These are phyloP conservation scores for Populus ilicifolia DNA, from an alignment of 345 rosid genomes.

Conservation along the genomic window DNA sequence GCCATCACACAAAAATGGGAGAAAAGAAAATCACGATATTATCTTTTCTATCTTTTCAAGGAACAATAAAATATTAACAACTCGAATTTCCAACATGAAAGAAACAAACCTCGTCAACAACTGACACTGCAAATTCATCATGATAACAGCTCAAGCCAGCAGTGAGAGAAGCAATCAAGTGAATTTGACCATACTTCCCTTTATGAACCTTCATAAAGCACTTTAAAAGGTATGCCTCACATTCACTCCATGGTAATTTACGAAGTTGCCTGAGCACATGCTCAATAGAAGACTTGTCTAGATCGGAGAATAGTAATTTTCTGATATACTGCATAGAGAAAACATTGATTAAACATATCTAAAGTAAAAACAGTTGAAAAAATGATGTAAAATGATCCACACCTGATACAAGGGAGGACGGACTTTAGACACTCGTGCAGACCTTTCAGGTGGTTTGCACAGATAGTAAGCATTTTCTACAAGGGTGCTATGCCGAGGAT, in stretches of 20 bases:
- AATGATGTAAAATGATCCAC: constrained; percentile 1
- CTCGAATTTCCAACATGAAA: constrained; percentile 2
- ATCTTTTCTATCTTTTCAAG: neutral
- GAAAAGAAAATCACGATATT: neutral
- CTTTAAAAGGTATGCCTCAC: constrained; percentile 84
- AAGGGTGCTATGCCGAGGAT: constrained; percentile 94
- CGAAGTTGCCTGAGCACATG: constrained; percentile 96
- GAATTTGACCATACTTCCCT: constrained; percentile 97
- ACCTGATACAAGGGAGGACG: constrained; percentile 96
- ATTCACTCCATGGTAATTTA: constrained; percentile 92
- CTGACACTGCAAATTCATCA: constrained; percentile 95
- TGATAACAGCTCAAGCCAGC: constrained; percentile 97
- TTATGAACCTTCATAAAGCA: constrained; percentile 97
- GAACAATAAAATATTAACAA: neutral
- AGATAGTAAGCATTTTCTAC: constrained; percentile 99
- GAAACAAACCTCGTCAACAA: constrained; percentile 90
- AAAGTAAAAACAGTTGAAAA: neutral
- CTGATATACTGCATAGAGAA: constrained; percentile 72
- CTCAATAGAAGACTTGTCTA: constrained; percentile 85
- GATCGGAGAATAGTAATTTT: constrained; percentile 87
- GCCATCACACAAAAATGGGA: neutral
- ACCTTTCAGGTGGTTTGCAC: constrained; percentile 99
- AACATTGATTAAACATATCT: neutral
- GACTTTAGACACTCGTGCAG: constrained; percentile 83
- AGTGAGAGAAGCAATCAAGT: constrained; percentile 94